Base-by-base conservation (phyloP, 2,329 filamentous ascomycete genomes). In the Ustulina deusta region DNA sequence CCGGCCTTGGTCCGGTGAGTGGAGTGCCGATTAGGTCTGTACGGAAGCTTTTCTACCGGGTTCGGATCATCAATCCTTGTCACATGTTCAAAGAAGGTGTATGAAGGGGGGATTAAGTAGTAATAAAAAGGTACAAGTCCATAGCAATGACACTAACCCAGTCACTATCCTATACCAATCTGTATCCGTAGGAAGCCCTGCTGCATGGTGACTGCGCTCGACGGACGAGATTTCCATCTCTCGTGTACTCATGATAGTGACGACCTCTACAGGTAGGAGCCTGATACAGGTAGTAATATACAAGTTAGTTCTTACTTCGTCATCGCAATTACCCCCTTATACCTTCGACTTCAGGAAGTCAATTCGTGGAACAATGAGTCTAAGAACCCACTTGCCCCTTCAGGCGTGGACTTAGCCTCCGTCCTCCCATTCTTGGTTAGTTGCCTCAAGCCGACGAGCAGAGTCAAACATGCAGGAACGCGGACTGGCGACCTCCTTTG, bases 391-490 rank as follows among this genome's bases (percentile, higher is more conserved):
- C 65, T 70, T 69, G 44, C 67, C 62, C 11, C 29, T 71, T 63
- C 61, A 27, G 69, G 64, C 36, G 4, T 52, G 6, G 25, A 22
- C 27, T 38, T 57, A 68, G 58, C 61, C 32, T 72, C 70, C 70
- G 70, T 48, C 22, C 17, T 40, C 25, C 63, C 61, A 54, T 62
- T 63, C 70, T 65, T 60, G 68, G 70, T 69, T 72, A 70, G 65
- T 49, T 52, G 40, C 25, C 17, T 17, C 27, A 54, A 56, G 63
- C 20, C 51, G n/a, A 20, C 29, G 6, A 40, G 48, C 65, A 36
- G 25, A 36, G 54, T 60, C 34, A 34, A 49, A 2, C 42, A 55
- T 63, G 59, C 63, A 59, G 61, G 56, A 51, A 63, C 57, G 32
- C 63, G 61, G 69, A 63, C 66, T 58, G 32, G 63, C 61, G 42